Conservation (phyloP, 768 basidiomycete genomes). For the Macrocybe gigantea region DNA sequence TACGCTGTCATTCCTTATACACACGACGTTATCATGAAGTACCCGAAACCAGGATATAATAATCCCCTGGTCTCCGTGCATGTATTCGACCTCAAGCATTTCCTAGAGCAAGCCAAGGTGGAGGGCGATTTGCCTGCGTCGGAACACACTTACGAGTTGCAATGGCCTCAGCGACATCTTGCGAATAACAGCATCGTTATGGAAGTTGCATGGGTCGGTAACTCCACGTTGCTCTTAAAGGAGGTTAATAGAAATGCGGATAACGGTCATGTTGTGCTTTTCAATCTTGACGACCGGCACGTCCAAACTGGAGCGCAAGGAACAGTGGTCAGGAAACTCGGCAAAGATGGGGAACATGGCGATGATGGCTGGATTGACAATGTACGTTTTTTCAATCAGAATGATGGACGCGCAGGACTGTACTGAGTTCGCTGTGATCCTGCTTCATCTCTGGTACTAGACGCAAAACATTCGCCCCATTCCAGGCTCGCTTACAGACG, state of each 20-base stretch:
- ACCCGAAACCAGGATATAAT: constrained; percentile 85
- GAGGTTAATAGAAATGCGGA: constrained; percentile 84
- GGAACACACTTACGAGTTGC: constrained; percentile 47
- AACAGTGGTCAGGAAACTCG: constrained; percentile 68
- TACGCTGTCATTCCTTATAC: constrained; percentile 78
- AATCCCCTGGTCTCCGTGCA: constrained; percentile 84
- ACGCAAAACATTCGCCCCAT: constrained; percentile 59
- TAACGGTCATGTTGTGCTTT: constrained; percentile 73
- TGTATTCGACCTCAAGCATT: constrained; percentile 71
- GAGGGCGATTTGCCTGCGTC: constrained; percentile 24
- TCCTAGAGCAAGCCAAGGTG: constrained; percentile 30
- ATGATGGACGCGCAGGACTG: too few relatives aligned
- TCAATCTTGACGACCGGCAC: constrained; percentile 41
- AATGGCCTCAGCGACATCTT: constrained; percentile 60
- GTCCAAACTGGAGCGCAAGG: constrained; percentile 29
- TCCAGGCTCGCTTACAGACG: constrained; percentile 33
- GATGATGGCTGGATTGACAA: constrained; percentile 95
- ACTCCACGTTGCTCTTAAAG: constrained; percentile 69
- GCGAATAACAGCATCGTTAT: constrained; percentile 63
- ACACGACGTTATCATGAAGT: constrained; percentile 61
- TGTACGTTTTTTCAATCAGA: constrained; percentile 35
- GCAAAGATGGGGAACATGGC: constrained; percentile 77
- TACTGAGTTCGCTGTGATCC: too few relatives aligned
- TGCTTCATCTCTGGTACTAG: constrained; percentile 22
- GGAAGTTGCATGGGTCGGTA: constrained; percentile 87